Conservation (phyloP, 2,329 filamentous ascomycete species). For the Sordariomycetes sp. region DNA sequence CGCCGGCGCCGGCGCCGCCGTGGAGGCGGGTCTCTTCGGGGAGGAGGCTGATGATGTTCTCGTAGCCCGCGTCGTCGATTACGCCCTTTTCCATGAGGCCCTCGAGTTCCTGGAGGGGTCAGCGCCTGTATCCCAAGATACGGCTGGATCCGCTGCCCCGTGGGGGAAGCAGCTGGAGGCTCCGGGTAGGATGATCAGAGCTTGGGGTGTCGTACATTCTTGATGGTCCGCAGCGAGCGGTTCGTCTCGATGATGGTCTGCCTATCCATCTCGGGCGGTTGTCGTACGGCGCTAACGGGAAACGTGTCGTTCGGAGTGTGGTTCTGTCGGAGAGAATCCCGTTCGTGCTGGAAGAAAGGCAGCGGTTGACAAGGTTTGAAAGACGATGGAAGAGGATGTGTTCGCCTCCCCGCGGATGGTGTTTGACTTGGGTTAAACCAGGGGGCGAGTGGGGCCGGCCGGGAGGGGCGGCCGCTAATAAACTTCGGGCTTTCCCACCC, state of each 20-base stretch:
- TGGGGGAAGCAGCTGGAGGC: not conserved
- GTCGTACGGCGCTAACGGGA: not conserved
- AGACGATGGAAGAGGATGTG: not conserved
- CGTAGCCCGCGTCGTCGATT: slow-evolving; percentile 63
- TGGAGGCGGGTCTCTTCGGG: slow-evolving; percentile 54
- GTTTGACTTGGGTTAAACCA: not conserved
- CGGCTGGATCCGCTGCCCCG: not conserved
- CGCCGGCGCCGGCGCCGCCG: slow-evolving; percentile 21
- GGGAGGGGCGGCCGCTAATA: not conserved
- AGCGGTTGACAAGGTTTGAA: not conserved
- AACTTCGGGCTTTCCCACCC: not conserved
- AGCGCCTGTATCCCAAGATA: not conserved
- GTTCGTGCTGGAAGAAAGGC: not conserved
- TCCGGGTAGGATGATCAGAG: not conserved
- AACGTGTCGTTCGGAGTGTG: not conserved
- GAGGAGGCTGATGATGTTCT: slow-evolving; percentile 60
- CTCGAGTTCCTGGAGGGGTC: slow-evolving; percentile 67
- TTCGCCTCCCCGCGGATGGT: not conserved
- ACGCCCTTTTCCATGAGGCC: slow-evolving; percentile 72
- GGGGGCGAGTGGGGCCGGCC: not conserved
- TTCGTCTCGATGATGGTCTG: slow-evolving; percentile 58
- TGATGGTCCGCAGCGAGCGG: slow-evolving; percentile 76
- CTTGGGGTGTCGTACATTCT: slow-evolving; percentile 46
- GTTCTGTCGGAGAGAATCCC: not conserved
- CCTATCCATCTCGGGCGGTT: slow-evolving; percentile 28